Evolutionary conservation across 2,329 filamentous ascomycete genomes (phyloP).

Genomic region (Trichoderma sp.): DNA sequence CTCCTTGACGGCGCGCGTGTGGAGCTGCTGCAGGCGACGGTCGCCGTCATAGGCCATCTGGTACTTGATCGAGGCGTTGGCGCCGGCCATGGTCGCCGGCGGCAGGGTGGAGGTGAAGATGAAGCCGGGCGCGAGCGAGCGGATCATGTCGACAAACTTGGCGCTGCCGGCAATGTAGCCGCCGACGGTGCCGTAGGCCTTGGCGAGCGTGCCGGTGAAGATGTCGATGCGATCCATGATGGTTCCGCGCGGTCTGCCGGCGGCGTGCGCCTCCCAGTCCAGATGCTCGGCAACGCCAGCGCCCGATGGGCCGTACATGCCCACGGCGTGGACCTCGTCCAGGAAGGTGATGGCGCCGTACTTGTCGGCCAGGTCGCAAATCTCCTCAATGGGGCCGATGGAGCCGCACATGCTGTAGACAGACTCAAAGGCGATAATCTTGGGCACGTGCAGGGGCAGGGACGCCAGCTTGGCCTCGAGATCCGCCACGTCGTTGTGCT

Average conservation of each 20-base stretch:
- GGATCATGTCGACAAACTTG: constrained; percentile 86
- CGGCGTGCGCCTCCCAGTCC: constrained; percentile 83
- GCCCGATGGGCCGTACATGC: constrained; percentile 96
- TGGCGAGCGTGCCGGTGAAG: constrained; percentile 94
- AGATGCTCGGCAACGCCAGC: constrained; percentile 97
- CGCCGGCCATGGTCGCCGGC: constrained; percentile 95
- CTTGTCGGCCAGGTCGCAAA: constrained; percentile 95
- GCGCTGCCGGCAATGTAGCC: constrained; percentile 93
- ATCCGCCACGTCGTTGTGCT: constrained; percentile 94
- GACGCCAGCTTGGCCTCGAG: constrained; percentile 90
- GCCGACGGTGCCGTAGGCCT: constrained; percentile 96
- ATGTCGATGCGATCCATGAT: constrained; percentile 97
- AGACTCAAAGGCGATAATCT: constrained; percentile 98
- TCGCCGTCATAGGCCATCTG: constrained; percentile 85
- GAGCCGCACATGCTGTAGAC: constrained; percentile 99
- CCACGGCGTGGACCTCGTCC: constrained; percentile 97
- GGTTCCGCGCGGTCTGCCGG: constrained; percentile 74
- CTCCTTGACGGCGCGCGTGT: constrained; percentile 92
- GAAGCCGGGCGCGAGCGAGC: constrained; percentile 93
- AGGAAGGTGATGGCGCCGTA: constrained; percentile 97
- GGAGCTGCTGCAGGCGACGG: constrained; percentile 88
- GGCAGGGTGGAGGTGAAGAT: constrained; percentile 98
- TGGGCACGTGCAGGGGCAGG: constrained; percentile 80
- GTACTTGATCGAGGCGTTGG: constrained; percentile 88
- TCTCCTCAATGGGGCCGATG: constrained; percentile 91